A percentile compares a stretch with the other conserved stretches of the same genome.
These are phyloP conservation scores for Populus hybrid DNA, from an alignment of 441 rosid species.

Conservation along the genomic window DNA sequence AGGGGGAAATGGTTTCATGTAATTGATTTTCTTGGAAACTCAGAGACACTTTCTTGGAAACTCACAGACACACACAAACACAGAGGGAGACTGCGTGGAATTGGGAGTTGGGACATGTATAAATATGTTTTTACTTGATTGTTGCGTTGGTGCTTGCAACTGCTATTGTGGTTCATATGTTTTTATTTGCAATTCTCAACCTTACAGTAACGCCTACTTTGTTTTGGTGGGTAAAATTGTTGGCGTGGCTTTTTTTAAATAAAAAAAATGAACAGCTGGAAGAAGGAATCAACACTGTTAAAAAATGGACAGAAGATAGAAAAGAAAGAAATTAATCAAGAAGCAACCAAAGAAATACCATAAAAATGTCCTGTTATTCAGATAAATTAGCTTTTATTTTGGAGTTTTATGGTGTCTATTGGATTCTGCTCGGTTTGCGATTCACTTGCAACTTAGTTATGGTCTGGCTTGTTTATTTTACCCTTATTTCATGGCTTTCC, in stretches of 20 bases:
- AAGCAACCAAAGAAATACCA: not conserved
- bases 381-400: not conserved
- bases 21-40: too few species aligned
- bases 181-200: not conserved
- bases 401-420: not conserved
- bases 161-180: not conserved
- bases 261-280: not conserved
- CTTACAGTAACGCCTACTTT: not conserved
- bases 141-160: not conserved
- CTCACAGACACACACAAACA: not conserved
- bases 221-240: not conserved
- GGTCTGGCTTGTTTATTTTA: not conserved
- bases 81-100: not conserved
- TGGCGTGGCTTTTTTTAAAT: not conserved
- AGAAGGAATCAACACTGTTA: not conserved
- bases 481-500: not conserved
- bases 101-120: not conserved
- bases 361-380: not conserved
- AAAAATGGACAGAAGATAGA: not conserved
- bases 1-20: not conserved
- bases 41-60: not conserved
- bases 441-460: not conserved
- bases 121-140: not conserved
- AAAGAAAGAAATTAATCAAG: not conserved
- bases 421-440: not conserved